Evolutionary conservation across 805 yeast genomes (phyloP).

Genomic region (Soucietia sequanensis): DNA sequence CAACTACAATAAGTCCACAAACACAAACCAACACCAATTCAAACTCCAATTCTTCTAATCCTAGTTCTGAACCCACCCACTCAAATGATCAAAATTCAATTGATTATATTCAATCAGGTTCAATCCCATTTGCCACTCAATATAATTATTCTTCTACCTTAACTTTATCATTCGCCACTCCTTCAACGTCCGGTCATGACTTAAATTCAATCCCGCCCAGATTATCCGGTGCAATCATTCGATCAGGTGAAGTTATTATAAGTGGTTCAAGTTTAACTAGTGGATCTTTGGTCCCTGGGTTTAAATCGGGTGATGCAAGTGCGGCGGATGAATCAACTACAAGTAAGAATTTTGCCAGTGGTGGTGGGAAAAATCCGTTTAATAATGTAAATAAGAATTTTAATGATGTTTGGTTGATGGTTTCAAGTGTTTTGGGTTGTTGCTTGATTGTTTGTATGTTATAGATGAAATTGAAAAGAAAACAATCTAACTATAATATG

Average conservation of each 20-base stretch:
- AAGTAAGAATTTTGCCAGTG: slow-evolving; percentile 4
- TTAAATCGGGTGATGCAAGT: slow-evolving; percentile 5
- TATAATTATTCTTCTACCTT: slow-evolving; percentile 1
- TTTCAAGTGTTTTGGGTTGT: no score
- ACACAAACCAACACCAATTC: slow-evolving; percentile 8
- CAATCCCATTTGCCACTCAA: slow-evolving; percentile 51
- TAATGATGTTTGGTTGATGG: no score
- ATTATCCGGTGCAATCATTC: slow-evolving; percentile 24
- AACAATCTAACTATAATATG: no score
- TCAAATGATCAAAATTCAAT: slow-evolving; percentile 16
- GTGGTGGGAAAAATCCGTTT: no score
- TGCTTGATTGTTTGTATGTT: no score
- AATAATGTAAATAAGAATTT: no score
- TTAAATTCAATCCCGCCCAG: slow-evolving; percentile 19
- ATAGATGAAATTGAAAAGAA: no score
- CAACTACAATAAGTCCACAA: no score
- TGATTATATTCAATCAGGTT: slow-evolving; percentile 36
- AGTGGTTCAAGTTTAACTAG: slow-evolving; percentile 14
- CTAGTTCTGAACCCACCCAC: no score
- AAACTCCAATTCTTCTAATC: no score
- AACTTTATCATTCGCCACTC: slow-evolving; percentile 9
- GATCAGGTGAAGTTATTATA: slow-evolving; percentile 27
- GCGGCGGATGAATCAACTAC: slow-evolving; percentile 8
- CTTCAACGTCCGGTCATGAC: not conserved
- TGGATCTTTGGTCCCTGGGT: slow-evolving; percentile 7